phyloP scores from a whole-genome alignment of 164 flowering plant genomes.

The Protea cynaroides region DNA sequence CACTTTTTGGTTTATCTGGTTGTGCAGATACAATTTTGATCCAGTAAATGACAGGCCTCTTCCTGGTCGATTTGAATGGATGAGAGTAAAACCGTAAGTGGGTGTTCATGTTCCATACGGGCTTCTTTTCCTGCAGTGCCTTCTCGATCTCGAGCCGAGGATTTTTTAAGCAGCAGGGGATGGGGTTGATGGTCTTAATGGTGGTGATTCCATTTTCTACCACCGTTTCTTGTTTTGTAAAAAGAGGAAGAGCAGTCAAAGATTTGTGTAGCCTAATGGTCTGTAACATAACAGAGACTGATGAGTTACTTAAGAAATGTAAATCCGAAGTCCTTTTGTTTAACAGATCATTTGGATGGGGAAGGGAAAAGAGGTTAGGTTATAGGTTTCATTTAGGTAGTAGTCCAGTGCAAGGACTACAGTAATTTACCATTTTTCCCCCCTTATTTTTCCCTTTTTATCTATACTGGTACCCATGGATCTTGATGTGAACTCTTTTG shows the following conservation, averaged over 20 bases:
- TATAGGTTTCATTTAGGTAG: slow-evolving; percentile 21
- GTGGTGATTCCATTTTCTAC: slow-evolving; percentile 34
- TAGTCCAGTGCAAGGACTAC: slow-evolving; percentile 21
- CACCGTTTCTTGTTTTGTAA: slow-evolving; percentile 40
- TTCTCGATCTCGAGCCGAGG: slow-evolving; percentile 20
- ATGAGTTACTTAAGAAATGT: slow-evolving; percentile 20
- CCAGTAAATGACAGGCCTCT: slow-evolving; percentile 62
- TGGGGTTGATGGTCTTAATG: slow-evolving; percentile 23
- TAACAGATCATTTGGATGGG: slow-evolving; percentile 44
- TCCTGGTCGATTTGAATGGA: slow-evolving; percentile 84
- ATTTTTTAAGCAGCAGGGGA: slow-evolving; percentile 21
- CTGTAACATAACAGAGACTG: slow-evolving; percentile 59
- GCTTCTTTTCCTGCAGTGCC: slow-evolving; percentile 25
- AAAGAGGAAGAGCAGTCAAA: slow-evolving; percentile 30
- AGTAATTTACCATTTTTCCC: slow-evolving; percentile 35
- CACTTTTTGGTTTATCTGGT: background rate
- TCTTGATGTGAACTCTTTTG: slow-evolving; percentile 19
- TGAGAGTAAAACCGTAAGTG: slow-evolving; percentile 32
- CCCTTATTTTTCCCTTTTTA: slow-evolving; percentile 18
- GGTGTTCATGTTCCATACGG: slow-evolving; percentile 17
- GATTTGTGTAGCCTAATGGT: slow-evolving; percentile 44
- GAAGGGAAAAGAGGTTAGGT: slow-evolving; percentile 14
- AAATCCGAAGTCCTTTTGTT: slow-evolving; percentile 35
- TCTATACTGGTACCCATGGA: slow-evolving; percentile 51
- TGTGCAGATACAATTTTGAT: slow-evolving; percentile 86